Conservation (phyloP, 331 rosid genomes). For the Stylosanthes scabra region DNA sequence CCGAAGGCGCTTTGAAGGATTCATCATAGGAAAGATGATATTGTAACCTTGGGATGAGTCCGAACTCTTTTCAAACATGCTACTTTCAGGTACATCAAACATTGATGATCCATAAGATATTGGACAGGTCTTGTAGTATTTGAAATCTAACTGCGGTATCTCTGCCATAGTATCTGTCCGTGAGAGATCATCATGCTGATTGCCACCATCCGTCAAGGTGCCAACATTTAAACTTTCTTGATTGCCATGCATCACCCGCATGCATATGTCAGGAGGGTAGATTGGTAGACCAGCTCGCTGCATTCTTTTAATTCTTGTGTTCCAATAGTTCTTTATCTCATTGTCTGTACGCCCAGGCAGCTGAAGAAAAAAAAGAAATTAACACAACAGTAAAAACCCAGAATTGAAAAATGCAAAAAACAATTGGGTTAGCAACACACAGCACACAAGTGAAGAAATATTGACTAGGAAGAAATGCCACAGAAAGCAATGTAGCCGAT, state of each 20-base stretch:
- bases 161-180: conserved; percentile 32
- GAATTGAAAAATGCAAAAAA: too few species aligned
- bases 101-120: conserved; percentile 27
- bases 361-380: conserved; percentile 34
- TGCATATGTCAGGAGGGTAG: conserved; percentile 59
- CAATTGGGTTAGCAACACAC: too few species aligned
- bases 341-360: conserved; percentile 92
- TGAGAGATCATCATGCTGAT: conserved; percentile 47
- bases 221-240: conserved; percentile 52
- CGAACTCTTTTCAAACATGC: conserved; percentile 48
- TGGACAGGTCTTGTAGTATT: conserved; percentile 33
- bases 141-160: conserved; percentile 53
- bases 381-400: too few species aligned
- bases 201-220: conserved; percentile 33
- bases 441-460: too few species aligned
- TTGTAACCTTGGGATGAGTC: conserved; percentile 50
- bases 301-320: conserved; percentile 70
- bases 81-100: conserved; percentile 46
- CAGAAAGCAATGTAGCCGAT: too few species aligned
- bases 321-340: conserved; percentile 92
- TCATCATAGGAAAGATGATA: conserved; percentile 37
- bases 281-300: conserved; percentile 74
- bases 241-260: conserved; percentile 37
- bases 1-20: conserved; percentile 56
- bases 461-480: too few species aligned